Percentiles rank a stretch among this genome's conserved stretches.
phyloP scores from a whole-genome alignment of 2,329 filamentous ascomycete species.

The Colletotrichum truncatum region DNA sequence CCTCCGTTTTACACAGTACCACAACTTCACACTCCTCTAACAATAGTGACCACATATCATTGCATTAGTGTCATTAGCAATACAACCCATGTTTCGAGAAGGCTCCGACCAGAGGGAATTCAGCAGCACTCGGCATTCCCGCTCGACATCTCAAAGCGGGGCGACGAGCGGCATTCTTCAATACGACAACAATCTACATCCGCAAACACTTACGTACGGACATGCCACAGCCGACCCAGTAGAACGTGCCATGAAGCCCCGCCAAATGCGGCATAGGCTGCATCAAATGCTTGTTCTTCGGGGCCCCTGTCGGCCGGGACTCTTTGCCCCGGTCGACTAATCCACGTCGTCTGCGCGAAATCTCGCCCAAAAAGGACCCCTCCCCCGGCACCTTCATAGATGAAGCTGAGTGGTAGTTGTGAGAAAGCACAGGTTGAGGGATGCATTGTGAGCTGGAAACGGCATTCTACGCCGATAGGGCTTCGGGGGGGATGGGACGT shows the following conservation, averaged over 20 bases:
- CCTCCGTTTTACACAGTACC: too few relatives aligned
- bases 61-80: too few relatives aligned
- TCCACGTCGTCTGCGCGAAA: neutral
- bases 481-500: neutral
- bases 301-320: neutral
- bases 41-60: too few relatives aligned
- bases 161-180: neutral
- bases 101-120: too few relatives aligned
- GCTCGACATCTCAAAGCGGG: too few relatives aligned
- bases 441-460: neutral
- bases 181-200: neutral
- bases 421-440: neutral
- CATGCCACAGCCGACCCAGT: neutral
- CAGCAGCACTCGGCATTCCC: too few relatives aligned
- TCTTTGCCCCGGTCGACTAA: neutral
- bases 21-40: too few relatives aligned
- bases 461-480: neutral
- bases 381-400: neutral
- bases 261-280: neutral
- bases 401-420: neutral
- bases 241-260: neutral
- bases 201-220: neutral
- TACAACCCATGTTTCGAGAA: neutral
- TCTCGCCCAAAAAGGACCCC: neutral
- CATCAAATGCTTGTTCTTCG: conserved; percentile 7